Base-by-base conservation (phyloP, 192 early-diverging fungal species). In the Backusella tuberculispora region DNA sequence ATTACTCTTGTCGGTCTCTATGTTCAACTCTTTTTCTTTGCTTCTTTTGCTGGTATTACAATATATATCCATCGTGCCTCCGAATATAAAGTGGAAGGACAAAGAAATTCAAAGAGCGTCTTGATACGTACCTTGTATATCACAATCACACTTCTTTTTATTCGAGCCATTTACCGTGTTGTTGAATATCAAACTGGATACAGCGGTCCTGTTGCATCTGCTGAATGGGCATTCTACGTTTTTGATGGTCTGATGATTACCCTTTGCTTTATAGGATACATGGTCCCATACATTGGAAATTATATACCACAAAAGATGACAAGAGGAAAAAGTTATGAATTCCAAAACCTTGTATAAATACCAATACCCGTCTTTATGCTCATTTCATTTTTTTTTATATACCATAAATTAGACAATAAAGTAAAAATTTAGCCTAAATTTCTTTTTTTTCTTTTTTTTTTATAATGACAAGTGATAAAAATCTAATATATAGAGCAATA, bases 151-250 rank as follows among this genome's bases (percentile, higher is more conserved):
- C 37, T 67, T n/a, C 41, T 67, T 21, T 26, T 42, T 9, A 12
- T 67, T 21, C 66, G 66, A 41, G 40, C 66, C 9, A 43, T 67
- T 42, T 67, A 67, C 41, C 66, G 66, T 42, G 66, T 43, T 19
- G 66, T 41, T 14, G 66, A 67, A 19, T 67, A 21, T 21, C 38
- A 38, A 13, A 17, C 14, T 67, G 66, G 38, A 13, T 41, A 10
- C 12, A 38, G 3, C 41, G 66, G 66, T 24, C 38, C 38, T 67
- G 38, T 67, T 4, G 66, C 66, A 3, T 21, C 66, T 42, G 34
- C 66, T 42, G 66, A 67, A 24, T 67, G 66, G 66, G 66, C 40
- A 21, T 67, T 67, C 21, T 67, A 67, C 41, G 66, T 67, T 1
- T 67, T 67, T 67, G 66, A 67, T 42, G n/a, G 38, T 43, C 66